These are phyloP conservation scores for Ogataea zsoltii DNA, from an alignment of 805 yeast genomes.

Conservation along the genomic window DNA sequence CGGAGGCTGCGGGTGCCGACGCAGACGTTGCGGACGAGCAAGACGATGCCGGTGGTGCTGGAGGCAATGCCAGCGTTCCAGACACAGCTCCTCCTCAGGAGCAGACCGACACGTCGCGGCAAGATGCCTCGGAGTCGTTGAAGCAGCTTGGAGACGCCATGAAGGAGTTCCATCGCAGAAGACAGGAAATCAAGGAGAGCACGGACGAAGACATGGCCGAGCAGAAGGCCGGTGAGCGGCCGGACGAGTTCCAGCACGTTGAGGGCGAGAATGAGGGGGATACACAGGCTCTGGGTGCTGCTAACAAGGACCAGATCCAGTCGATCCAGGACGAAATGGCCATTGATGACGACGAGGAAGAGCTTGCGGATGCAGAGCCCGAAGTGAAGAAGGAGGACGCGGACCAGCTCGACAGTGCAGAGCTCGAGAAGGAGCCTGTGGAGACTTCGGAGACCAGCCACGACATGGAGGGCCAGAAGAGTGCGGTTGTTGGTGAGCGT, in stretches of 20 bases:
- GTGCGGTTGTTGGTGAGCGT: slow-evolving; percentile 26
- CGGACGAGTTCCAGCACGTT: slow-evolving; percentile 84
- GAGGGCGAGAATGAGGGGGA: slow-evolving; percentile 77
- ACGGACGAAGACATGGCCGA: slow-evolving; percentile 53
- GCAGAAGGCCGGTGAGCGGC: slow-evolving; percentile 60
- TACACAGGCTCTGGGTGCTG: slow-evolving; percentile 92
- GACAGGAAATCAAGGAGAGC: slow-evolving; percentile 81
- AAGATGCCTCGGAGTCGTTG: slow-evolving; percentile 72
- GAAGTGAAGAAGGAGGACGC: slow-evolving; percentile 34
- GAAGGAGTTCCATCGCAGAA: slow-evolving; percentile 88
- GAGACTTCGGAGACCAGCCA: slow-evolving; percentile 2
- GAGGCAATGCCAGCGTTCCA: slow-evolving; percentile 40
- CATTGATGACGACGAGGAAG: slow-evolving; percentile 65
- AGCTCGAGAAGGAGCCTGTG: not conserved
- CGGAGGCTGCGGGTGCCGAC: slow-evolving; percentile 39
- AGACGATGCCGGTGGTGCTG: slow-evolving; percentile 69
- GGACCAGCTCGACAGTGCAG: slow-evolving; percentile 25
- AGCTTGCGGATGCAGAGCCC: slow-evolving; percentile 32
- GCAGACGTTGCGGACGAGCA: slow-evolving; percentile 42
- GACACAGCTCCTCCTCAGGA: too few species aligned
- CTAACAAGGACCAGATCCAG: slow-evolving; percentile 76
- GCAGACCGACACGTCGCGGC: slow-evolving; percentile 56
- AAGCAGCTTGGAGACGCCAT: slow-evolving; percentile 89
- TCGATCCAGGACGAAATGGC: slow-evolving; percentile 78
- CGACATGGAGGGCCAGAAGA: slow-evolving; percentile 19